phyloP scores from a whole-genome alignment of 257 asterid species.

The Sherardia arvensis region DNA sequence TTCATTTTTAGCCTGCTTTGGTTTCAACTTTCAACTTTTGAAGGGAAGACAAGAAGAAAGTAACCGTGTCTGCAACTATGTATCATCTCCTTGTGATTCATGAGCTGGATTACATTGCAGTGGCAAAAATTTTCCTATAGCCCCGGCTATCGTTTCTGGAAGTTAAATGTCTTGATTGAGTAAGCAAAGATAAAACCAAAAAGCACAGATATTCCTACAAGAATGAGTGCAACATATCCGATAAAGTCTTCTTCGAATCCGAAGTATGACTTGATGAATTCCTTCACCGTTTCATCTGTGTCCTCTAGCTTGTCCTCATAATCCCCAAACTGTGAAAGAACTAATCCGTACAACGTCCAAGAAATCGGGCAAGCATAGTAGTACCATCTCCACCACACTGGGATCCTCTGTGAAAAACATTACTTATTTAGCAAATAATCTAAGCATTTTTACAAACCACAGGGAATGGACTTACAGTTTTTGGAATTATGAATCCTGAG shows the following conservation, averaged over 20 bases:
- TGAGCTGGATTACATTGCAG: neutral
- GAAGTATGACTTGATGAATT: slow-evolving; percentile 19
- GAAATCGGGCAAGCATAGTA: slow-evolving; percentile 26
- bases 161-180: slow-evolving; percentile 33
- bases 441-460: neutral
- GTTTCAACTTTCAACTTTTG: too few species aligned
- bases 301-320: slow-evolving; percentile 18
- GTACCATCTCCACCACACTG: slow-evolving; percentile 50
- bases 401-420: slow-evolving; percentile 24
- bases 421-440: neutral
- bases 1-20: too few species aligned
- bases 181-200: slow-evolving; percentile 32
- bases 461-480: slow-evolving; percentile 9
- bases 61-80: neutral
- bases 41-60: neutral
- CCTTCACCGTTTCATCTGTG: slow-evolving; percentile 20
- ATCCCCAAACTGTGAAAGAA: slow-evolving; percentile 35
- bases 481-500: slow-evolving; percentile 25
- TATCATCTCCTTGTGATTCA: neutral
- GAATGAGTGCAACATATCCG: slow-evolving; percentile 23
- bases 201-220: slow-evolving; percentile 17
- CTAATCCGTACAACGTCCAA: slow-evolving; percentile 32
- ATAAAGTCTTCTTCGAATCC: slow-evolving; percentile 27
- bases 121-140: neutral
- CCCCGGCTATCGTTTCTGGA: slow-evolving; percentile 20